phyloP scores from a whole-genome alignment of 2,329 filamentous ascomycete species.

The Monosporascus sp. region DNA sequence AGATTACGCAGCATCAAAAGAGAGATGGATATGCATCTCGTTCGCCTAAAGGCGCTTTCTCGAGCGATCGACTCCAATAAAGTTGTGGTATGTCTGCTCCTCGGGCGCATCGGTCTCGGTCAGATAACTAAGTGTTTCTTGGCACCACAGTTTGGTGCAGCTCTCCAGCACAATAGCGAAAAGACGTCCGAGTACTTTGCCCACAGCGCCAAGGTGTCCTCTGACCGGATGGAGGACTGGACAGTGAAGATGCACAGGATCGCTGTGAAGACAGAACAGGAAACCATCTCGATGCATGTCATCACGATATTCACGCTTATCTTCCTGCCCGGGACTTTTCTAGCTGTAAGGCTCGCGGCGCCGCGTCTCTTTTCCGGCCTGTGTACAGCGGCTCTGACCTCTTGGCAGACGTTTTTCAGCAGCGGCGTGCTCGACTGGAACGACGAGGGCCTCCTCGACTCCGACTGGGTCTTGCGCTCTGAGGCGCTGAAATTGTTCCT shows the following conservation, averaged over 20 bases:
- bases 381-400: constrained; percentile 8
- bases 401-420: constrained; percentile 22
- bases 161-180: constrained; percentile 18
- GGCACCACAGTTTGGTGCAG: constrained; percentile 14
- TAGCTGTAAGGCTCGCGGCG: constrained; percentile 18
- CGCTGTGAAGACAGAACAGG: constrained; percentile 44
- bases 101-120: too few species aligned
- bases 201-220: constrained; percentile 9
- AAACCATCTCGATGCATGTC: constrained; percentile 27
- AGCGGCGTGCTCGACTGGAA: constrained; percentile 15
- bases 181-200: constrained; percentile 17
- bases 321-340: constrained; percentile 26
- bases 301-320: constrained; percentile 26
- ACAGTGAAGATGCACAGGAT: constrained; percentile 45
- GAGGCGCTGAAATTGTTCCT: constrained; percentile 9
- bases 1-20: constrained; percentile 7
- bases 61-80: constrained; percentile 11
- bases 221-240: constrained; percentile 13
- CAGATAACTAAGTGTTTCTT: too few species aligned
- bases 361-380: not conserved
- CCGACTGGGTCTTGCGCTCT: constrained; percentile 8
- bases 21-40: constrained; percentile 11
- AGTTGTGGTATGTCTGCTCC: constrained; percentile 6
- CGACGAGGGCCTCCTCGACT: constrained; percentile 5
- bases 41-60: constrained; percentile 8